Conservation (phyloP, 371 early-diverging fungal species). For the Amoeboaphelidium protococcarum region DNA sequence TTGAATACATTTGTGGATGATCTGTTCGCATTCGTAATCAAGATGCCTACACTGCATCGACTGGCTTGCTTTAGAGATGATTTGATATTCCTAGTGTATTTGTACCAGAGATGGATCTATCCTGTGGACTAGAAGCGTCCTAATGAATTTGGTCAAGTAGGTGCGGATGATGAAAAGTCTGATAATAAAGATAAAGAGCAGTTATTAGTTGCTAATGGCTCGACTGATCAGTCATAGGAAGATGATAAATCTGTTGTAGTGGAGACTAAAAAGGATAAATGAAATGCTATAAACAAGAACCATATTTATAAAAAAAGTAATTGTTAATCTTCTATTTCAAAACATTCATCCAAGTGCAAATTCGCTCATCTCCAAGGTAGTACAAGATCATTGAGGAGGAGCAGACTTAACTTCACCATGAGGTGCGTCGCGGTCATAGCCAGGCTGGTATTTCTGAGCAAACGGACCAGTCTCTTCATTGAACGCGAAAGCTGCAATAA, state of each 20-base stretch:
- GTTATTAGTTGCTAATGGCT: too few relatives aligned
- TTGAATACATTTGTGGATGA: slow-evolving; percentile 82
- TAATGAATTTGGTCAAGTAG: slow-evolving; percentile 74
- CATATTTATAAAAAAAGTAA: too few relatives aligned
- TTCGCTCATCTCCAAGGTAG: too few relatives aligned
- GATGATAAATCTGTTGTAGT: too few relatives aligned
- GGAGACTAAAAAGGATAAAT: too few relatives aligned
- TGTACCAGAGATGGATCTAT: slow-evolving; percentile 67
- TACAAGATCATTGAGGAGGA: too few relatives aligned
- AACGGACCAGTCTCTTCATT: not conserved
- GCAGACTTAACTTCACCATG: too few relatives aligned
- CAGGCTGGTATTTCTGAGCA: not conserved
- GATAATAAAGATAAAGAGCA: slow-evolving; percentile 2
- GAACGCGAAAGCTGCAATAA: not conserved
- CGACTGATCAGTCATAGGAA: too few relatives aligned
- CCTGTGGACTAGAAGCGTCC: slow-evolving; percentile 54
- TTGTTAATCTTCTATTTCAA: too few relatives aligned
- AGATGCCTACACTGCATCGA: slow-evolving; percentile 80
- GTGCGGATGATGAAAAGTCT: not conserved
- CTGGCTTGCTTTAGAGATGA: slow-evolving; percentile 39
- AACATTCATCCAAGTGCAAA: too few relatives aligned
- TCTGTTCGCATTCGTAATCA: slow-evolving; percentile 71
- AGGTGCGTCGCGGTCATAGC: not conserved
- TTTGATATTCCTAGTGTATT: slow-evolving; percentile 2
- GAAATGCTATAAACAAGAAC: too few relatives aligned